Evolutionary conservation across 2,329 filamentous ascomycete genomes (phyloP).

Genomic region (Sporothrix humicola): DNA sequence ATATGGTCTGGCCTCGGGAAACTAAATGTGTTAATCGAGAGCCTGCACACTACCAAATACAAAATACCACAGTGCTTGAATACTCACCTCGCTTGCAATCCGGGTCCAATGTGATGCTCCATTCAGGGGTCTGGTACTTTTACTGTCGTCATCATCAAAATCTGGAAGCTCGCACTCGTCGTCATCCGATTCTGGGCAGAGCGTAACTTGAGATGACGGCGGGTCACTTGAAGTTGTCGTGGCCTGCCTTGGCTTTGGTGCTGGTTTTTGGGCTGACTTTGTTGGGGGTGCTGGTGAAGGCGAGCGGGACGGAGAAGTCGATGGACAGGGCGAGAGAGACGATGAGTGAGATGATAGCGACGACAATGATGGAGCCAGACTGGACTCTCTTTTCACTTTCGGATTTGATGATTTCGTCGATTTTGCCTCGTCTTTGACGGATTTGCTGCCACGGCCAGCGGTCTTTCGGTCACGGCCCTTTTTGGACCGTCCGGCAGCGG

Average conservation of each 20-base stretch:
- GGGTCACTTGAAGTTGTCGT: neutral
- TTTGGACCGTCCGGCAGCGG: neutral
- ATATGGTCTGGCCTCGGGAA: conserved; percentile 40
- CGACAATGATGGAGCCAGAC: neutral
- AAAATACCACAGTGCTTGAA: neutral
- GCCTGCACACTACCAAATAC: neutral
- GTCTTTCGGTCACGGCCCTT: neutral
- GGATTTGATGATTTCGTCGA: neutral
- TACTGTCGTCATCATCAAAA: neutral
- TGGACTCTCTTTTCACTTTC: neutral
- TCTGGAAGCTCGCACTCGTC: neutral
- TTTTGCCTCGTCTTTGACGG: neutral
- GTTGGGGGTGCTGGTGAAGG: neutral
- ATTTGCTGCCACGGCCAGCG: neutral
- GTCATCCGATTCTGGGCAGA: conserved; percentile 8
- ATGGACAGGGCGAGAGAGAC: neutral
- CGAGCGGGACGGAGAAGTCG: neutral
- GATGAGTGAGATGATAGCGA: neutral
- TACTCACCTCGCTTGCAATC: conserved; percentile 37
- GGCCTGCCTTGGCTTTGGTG: neutral
- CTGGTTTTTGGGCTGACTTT: neutral
- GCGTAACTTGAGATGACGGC: neutral
- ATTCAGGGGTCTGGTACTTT: conserved; percentile 11
- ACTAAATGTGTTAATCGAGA: conserved; percentile 35
- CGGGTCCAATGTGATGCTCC: conserved; percentile 37